phyloP scores from a whole-genome alignment of 2,329 filamentous ascomycete genomes.

The Teratosphaeria gauchensis region DNA sequence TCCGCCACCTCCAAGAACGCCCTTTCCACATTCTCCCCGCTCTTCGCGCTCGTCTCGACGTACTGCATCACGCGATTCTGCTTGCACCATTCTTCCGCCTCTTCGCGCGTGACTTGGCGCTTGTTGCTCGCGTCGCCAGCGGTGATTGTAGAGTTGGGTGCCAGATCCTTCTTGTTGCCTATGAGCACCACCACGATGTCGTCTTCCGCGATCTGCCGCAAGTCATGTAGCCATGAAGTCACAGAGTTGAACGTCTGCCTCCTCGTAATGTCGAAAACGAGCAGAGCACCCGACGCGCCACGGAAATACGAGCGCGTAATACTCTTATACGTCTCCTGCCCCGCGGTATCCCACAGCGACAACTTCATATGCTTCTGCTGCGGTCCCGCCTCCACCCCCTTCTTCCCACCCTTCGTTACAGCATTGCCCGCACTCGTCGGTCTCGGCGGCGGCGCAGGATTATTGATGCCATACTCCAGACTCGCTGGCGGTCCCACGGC shows the following conservation, averaged over 20 bases:
- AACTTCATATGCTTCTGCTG: conserved; percentile 79
- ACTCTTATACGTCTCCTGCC: conserved; percentile 94
- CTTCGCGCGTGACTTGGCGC: conserved; percentile 68
- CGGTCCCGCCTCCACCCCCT: conserved; percentile 26
- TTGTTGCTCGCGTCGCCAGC: conserved; percentile 40
- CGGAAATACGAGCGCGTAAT: conserved; percentile 92
- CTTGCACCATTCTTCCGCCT: conserved; percentile 83
- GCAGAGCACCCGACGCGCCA: conserved; percentile 64
- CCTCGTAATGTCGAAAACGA: conserved; percentile 91
- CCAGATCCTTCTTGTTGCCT: conserved; percentile 87
- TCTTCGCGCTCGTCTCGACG: conserved; percentile 94
- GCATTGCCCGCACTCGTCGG: conserved; percentile 9
- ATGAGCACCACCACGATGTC: conserved; percentile 92
- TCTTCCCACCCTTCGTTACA: conserved; percentile 3
- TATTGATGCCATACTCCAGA: conserved; percentile 46
- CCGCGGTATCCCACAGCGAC: conserved; percentile 89
- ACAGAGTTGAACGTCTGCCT: conserved; percentile 77
- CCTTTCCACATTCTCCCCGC: conserved; percentile 82
- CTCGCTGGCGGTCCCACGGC: conserved; percentile 77
- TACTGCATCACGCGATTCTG: conserved; percentile 83
- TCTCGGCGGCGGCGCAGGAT: conserved; percentile 24
- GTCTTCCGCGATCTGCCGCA: conserved; percentile 89
- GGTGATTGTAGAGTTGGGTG: conserved; percentile 35
- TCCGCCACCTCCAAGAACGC: conserved; percentile 91
- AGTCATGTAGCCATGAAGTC: conserved; percentile 86